Evolutionary conservation across 139 green algal species (phyloP).

Genomic region (Ettlia oleoabundans): DNA sequence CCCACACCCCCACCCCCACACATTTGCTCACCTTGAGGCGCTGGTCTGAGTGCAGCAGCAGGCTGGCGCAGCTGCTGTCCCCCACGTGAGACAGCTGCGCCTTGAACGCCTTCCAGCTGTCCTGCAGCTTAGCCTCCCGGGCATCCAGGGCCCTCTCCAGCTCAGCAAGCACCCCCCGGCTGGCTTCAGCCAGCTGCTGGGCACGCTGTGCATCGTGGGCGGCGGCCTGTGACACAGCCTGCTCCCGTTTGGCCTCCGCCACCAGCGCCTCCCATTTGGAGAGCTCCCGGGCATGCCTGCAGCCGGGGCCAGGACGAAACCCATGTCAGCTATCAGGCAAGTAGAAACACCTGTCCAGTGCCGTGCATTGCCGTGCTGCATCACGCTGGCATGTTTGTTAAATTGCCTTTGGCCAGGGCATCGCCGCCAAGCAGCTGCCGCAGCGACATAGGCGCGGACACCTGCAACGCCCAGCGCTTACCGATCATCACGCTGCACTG

Average conservation of each 20-base stretch:
- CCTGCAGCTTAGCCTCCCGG: conserved; percentile 56
- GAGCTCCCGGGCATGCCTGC: conserved; percentile 39
- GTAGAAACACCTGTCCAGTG: background rate
- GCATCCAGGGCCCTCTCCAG: conserved; percentile 48
- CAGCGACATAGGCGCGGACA: no score
- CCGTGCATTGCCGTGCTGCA: no score
- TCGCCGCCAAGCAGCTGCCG: no score
- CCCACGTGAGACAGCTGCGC: conserved; percentile 38
- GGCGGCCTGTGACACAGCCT: conserved; percentile 1
- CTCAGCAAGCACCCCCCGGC: conserved; percentile 34
- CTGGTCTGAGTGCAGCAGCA: conserved; percentile 37
- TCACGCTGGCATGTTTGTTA: no score
- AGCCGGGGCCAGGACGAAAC: background rate
- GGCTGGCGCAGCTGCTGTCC: background rate
- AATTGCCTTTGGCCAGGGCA: no score
- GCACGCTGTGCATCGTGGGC: conserved; percentile 35
- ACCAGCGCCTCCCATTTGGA: conserved; percentile 43
- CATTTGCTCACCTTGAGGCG: conserved; percentile 1
- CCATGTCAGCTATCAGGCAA: background rate
- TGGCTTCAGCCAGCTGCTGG: conserved; percentile 43
- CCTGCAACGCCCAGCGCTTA: background rate
- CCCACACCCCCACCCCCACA: background rate
- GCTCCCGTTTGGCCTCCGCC: conserved; percentile 12
- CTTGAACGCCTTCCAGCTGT: conserved; percentile 55
- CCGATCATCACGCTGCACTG: conserved; percentile 29